Evolutionary conservation across 768 basidiomycete species (phyloP), one percentile per base, ranked within the genome.

Genomic region (Suillus cothurnatus): DNA sequence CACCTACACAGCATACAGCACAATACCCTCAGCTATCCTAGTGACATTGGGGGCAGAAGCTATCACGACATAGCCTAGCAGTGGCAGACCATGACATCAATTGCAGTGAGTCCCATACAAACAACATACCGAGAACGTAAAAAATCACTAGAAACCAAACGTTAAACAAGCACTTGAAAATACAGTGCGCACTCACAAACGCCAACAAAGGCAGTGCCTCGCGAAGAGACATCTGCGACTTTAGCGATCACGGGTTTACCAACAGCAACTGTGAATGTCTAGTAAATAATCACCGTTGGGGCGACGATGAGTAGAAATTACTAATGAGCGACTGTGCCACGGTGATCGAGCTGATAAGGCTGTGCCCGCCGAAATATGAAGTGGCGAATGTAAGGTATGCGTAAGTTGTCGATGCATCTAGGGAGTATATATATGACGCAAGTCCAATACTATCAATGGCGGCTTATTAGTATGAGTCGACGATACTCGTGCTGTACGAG

Each of bases 221-320:
- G 83, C 28, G 90, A 91, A 17, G 84, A 78, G 9, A 90, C 85
- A 72, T 93, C 91, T 11, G 90, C 86, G 47, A 91, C 74, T 75
- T 92, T 92, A 1, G 91, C 90, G 67, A 91, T 86, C 43, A 90
- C 79, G 1, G 91, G 91, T 76, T 92, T 91, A 26, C 80, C 80
- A 31, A 85, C 79, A 45, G 81, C 84, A 64, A 82, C 79, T 72
- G 72, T 71, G 66, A 28, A 73, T 6, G 34, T 50, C 36, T 28
- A 53, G 52, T 70, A 57, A 66, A 74, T 32, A 69, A 71, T 63
- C 3, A 41, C 4, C 1, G 36, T 23, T 8, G n/a, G 19, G 0
- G 12, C 2, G 36, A 50, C 66, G 52, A 64, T 64, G 19, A 26
- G 17, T n/a, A 41, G 59, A 45, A 75, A 81, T 41, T 59, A 88